Base-by-base conservation (phyloP, 2,329 filamentous ascomycete species). In the Aspergillus chevalieri region DNA sequence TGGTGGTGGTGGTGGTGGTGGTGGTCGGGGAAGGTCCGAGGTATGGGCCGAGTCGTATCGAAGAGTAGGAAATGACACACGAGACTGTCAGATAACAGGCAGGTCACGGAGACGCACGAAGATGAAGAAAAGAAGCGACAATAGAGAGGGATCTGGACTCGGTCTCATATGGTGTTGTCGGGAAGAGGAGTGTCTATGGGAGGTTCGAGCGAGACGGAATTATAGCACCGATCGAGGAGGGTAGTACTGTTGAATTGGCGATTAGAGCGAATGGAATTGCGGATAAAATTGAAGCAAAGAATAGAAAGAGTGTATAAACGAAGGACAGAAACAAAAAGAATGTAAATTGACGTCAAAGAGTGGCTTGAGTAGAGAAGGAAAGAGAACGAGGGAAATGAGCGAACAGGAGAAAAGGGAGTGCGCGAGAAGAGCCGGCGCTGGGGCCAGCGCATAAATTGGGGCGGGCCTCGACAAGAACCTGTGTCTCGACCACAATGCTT, bases 141-240 rank as follows among this genome's bases (percentile, higher is more conserved):
- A 24, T 49, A 44, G 47, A 39, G 43, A 44, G 46, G 44, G 53
- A 47, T 47, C 50, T 50, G 45, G 44, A 50, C 54, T 53, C 49
- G 48, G 53, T 59, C 53, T 63, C 64, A 66, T 66, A 41, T 41
- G 38, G 38, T 17, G 9, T 19, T 19, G 15, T 17, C 34, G 34
- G 34, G 48, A 55, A 49, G 50, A 52, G 46, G 47, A 47, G 26
- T 28, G 26, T 28, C 26, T 28, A 28, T 28, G 26, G 10, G 49
- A 51, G 50, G 53, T 56, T 53, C 50, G 53, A 54, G 52, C 54
- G 56, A 47, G 30, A 34, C 28, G 51, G 48, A 45, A 46, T 33
- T 45, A 44, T 47, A n/a, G 10, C 15, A 36, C 14, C 14, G 34
- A 36, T 36, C 15, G 34, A 36, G 33, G 33, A 14, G 47, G 47